Percentiles rank a stretch among this genome's conserved stretches.
phyloP scores from a whole-genome alignment of 768 basidiomycete species.

The Phaeolepiota aurea region DNA sequence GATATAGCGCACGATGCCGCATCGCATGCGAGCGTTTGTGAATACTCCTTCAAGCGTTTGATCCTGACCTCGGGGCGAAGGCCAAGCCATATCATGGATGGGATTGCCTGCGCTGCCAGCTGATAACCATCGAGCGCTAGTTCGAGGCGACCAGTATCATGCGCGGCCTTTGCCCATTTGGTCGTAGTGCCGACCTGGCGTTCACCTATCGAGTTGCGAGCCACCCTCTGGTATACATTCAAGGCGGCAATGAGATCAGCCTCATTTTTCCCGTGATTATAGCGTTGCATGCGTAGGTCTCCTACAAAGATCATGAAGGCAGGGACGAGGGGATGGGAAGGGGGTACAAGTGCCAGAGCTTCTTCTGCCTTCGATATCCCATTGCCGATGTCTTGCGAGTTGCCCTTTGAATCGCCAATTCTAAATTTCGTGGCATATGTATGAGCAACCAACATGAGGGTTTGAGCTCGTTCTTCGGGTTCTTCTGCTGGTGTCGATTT shows the following conservation, averaged over 20 bases:
- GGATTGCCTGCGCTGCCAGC: not conserved
- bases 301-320: not conserved
- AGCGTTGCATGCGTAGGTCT: not conserved
- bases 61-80: not conserved
- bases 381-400: not conserved
- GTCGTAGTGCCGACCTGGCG: not conserved
- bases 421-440: not conserved
- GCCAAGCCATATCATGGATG: not conserved
- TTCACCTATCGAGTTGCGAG: not conserved
- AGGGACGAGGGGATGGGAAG: not conserved
- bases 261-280: not conserved
- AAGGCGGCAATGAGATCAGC: not conserved
- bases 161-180: not conserved
- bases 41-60: not conserved
- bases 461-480: not conserved
- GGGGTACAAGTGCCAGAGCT: not conserved
- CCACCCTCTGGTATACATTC: not conserved
- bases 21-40: not conserved
- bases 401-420: not conserved
- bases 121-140: not conserved
- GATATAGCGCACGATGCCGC: conserved; percentile 1
- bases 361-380: not conserved
- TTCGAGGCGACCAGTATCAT: not conserved
- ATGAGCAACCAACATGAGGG: not conserved
- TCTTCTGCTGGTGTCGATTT: not conserved